Conservation (phyloP, 2,329 filamentous ascomycete genomes). For the Aureobasidium uvarum region DNA sequence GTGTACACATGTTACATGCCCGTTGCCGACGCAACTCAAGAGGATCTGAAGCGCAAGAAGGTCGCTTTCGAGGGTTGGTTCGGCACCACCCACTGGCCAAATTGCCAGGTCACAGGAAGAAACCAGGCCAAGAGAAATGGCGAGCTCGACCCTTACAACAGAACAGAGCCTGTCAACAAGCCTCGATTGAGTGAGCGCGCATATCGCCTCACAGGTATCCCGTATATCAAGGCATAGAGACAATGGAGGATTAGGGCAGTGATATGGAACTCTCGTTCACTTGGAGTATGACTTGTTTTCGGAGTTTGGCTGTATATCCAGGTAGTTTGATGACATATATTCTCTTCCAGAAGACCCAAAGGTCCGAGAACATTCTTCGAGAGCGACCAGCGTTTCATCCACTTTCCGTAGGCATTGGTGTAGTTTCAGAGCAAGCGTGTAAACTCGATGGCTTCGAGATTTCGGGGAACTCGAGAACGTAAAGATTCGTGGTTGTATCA, state of each 20-base stretch:
- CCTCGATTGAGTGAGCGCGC: slow-evolving; percentile 44
- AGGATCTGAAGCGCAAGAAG: slow-evolving; percentile 39
- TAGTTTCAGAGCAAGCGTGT: neutral
- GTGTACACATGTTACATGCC: slow-evolving; percentile 43
- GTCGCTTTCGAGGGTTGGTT: slow-evolving; percentile 36
- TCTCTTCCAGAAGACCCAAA: neutral
- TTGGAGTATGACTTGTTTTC: slow-evolving; percentile 30
- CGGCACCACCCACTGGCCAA: slow-evolving; percentile 40
- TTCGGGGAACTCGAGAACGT: no score
- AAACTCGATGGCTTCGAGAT: no score
- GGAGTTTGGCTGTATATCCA: slow-evolving; percentile 39
- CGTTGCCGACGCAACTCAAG: slow-evolving; percentile 38
- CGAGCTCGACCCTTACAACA: slow-evolving; percentile 39
- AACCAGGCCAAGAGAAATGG: slow-evolving; percentile 38
- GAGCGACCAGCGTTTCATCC: no score
- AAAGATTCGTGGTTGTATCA: neutral
- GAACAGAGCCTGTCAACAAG: slow-evolving; percentile 44
- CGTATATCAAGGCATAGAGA: slow-evolving; percentile 45
- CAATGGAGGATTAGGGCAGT: neutral
- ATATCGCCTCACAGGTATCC: slow-evolving; percentile 51
- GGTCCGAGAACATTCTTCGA: no score
- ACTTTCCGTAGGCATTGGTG: neutral
- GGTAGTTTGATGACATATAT: slow-evolving; percentile 24
- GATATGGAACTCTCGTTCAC: neutral
- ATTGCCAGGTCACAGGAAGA: slow-evolving; percentile 37